Conservation (phyloP, 1,284 basidiomycete species). For the Cystobasidium sp. region DNA sequence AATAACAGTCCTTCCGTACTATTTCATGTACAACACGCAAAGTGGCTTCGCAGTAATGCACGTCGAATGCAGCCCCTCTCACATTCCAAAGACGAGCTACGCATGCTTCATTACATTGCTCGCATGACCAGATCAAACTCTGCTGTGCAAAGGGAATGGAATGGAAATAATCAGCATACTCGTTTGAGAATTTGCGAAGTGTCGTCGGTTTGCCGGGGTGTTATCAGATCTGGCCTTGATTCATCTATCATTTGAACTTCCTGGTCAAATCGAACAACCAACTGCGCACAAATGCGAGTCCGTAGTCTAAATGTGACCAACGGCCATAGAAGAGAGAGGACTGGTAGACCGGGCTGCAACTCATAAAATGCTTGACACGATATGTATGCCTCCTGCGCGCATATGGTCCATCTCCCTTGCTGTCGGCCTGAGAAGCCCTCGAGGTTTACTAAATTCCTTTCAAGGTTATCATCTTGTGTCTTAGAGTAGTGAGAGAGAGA, state of each 20-base stretch:
- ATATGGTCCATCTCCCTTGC: not conserved
- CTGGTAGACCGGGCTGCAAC: not conserved
- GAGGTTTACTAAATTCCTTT: not conserved
- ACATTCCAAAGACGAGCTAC: not conserved
- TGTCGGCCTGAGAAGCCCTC: not conserved
- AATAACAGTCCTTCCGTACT: too few species aligned
- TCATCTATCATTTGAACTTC: slow-evolving; percentile 9
- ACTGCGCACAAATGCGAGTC: not conserved
- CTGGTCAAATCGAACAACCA: not conserved
- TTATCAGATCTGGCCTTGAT: slow-evolving; percentile 32
- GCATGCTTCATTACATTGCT: too few species aligned
- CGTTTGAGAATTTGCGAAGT: too few species aligned
- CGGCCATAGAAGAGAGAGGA: not conserved
- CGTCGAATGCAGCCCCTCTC: not conserved
- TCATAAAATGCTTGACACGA: not conserved
- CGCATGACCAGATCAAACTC: too few species aligned
- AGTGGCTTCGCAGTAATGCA: not conserved
- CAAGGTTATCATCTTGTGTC: slow-evolving; percentile 5
- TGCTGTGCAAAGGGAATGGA: not conserved
- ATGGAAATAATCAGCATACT: not conserved
- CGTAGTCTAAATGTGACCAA: not conserved
- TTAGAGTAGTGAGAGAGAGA: not conserved
- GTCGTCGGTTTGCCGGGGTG: not conserved
- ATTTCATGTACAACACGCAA: too few species aligned
- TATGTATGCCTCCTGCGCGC: not conserved